Conservation (phyloP, 2,329 filamentous ascomycete genomes). For the Ophiostoma sp. region DNA sequence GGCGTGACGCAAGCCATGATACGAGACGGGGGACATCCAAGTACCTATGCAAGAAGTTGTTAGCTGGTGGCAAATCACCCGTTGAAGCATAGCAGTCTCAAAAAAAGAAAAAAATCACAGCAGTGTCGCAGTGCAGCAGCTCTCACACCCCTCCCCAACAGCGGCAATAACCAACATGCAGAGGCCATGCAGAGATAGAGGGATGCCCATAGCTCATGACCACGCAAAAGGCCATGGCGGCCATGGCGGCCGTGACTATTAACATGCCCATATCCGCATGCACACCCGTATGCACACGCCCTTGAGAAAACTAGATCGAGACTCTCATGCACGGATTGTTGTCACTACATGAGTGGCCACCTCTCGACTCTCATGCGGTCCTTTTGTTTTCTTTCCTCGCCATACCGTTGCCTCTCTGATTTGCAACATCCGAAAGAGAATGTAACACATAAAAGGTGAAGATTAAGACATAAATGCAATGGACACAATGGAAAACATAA, state of each 20-base stretch:
- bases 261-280: constrained; percentile 10
- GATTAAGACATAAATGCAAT: background rate
- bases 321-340: constrained; percentile 36
- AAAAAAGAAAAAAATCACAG: background rate
- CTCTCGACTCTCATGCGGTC: background rate
- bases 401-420: background rate
- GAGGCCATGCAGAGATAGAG: background rate
- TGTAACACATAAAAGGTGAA: too few relatives aligned
- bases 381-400: background rate
- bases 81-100: background rate
- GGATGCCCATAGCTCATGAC: background rate
- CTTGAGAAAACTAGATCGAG: constrained; percentile 25
- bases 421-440: constrained; percentile 23
- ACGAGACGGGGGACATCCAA: constrained; percentile 72
- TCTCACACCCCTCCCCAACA: background rate
- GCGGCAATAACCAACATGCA: background rate
- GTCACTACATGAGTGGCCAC: constrained; percentile 37
- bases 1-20: constrained; percentile 82
- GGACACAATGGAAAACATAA: background rate
- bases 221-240: background rate
- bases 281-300: constrained; percentile 16
- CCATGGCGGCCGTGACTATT: constrained; percentile 20
- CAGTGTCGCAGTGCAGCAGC: background rate
- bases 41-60: constrained; percentile 46
- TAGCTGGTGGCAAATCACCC: background rate